Evolutionary conservation across 2,329 filamentous ascomycete genomes (phyloP).

Genomic region (Aureobasidium musti): DNA sequence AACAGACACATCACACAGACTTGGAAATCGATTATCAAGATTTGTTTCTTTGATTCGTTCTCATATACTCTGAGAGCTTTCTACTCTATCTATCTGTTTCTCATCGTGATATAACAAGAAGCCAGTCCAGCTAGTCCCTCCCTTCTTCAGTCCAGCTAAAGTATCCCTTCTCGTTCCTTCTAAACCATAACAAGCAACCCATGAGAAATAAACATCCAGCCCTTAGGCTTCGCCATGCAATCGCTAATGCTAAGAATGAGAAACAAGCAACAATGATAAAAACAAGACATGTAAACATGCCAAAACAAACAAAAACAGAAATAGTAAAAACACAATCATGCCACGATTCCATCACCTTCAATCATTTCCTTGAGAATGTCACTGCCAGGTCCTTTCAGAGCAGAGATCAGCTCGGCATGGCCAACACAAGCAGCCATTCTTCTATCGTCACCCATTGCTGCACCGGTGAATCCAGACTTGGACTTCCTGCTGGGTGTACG

Average conservation of each 20-base stretch:
- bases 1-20: not conserved
- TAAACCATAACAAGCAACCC: not conserved
- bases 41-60: not conserved
- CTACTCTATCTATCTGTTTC: slow-evolving; percentile 15
- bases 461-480: slow-evolving; percentile 39
- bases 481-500: slow-evolving; percentile 67
- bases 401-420: slow-evolving; percentile 40
- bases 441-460: slow-evolving; percentile 63
- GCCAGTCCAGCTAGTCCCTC: slow-evolving; percentile 3
- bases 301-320: not conserved
- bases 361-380: slow-evolving; percentile 44
- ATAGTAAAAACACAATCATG: not conserved
- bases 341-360: slow-evolving; percentile 37
- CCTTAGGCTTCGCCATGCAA: slow-evolving; percentile 9
- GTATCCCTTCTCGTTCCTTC: not conserved
- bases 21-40: too few relatives aligned
- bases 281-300: not conserved
- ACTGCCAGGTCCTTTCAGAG: slow-evolving; percentile 42
- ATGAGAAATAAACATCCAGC: not conserved
- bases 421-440: slow-evolving; percentile 42
- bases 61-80: not conserved
- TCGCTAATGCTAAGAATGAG: slow-evolving; percentile 8
- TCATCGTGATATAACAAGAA: not conserved
- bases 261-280: not conserved
- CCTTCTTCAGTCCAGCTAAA: not conserved